Base-by-base conservation (phyloP, 2,329 filamentous ascomycete species). In the Pestalotiopsis sp. region DNA sequence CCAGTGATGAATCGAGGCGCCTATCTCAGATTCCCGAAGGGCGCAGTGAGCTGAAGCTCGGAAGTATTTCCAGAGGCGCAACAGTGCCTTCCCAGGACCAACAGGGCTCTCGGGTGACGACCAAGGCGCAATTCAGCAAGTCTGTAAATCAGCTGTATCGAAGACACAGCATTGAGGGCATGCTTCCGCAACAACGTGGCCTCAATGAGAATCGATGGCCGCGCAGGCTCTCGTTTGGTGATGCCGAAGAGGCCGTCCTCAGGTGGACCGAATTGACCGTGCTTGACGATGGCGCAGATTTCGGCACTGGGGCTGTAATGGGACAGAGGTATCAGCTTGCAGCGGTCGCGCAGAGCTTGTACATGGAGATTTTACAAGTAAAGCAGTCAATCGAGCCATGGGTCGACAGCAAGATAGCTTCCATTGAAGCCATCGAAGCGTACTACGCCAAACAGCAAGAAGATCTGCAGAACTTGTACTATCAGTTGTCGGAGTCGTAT, bases 161-260 rank as follows among this genome's bases (percentile, higher is more conserved):
- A 20, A 88, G 92, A 24, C 86, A 90, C 72, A 91, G 88, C 73
- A 78, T 88, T 52, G 80, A 83, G 4, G 75, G 77, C 1, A 73
- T 76, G 0, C 76, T 76, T 7, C 68, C 77, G 3, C 68, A 73
- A 30, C 73, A 76, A 38, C 79, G 67, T 1, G 70, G 69, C 6
- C 78, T 82, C 1, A 85, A 88, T 69, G 89, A 92, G 69, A 83
- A 84, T 35, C 87, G 87, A 67, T 93, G 90, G 87, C 88, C 91
- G 1, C 88, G 92, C 1, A 87, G 91, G 57, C 84, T 94, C 70
- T 94, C 92, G 3, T 94, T 94, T 76, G 89, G 90, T 68, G 85
- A 91, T 58, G 92, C 91, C 1, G 91, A 93, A 78, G 91, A 94
- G 69, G 91, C 89, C n/a, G 81, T 94, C 7, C 80, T 94, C 1